Conservation (phyloP, 495 filamentous ascomycete genomes). For the Neurospora sp. region DNA sequence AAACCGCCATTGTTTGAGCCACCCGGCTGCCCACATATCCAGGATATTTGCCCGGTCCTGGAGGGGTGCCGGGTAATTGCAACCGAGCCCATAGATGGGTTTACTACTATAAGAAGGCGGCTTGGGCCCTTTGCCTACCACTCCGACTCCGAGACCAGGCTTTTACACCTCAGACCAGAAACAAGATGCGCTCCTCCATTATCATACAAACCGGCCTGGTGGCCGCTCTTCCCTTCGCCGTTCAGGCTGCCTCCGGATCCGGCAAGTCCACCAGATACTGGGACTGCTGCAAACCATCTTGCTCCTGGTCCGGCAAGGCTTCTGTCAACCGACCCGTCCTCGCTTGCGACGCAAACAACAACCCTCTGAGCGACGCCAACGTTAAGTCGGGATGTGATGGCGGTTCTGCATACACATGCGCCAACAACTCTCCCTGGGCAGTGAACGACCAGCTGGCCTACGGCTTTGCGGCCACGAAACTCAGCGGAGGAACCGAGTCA, state of each 20-base stretch:
- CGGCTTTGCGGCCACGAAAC: constrained; percentile 44
- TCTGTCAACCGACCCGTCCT: constrained; percentile 36
- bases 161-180: not conserved
- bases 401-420: constrained; percentile 43
- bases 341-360: constrained; percentile 42
- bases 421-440: constrained; percentile 44
- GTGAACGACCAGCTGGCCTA: constrained; percentile 41
- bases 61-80: not conserved
- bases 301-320: constrained; percentile 46
- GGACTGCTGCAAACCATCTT: constrained; percentile 55
- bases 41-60: not conserved
- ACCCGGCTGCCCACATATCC: not conserved
- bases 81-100: not conserved
- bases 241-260: constrained; percentile 12
- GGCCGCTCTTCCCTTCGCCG: constrained; percentile 14
- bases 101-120: not conserved
- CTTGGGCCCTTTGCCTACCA: not conserved
- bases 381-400: constrained; percentile 28
- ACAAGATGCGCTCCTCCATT: constrained; percentile 15
- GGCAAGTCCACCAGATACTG: constrained; percentile 35
- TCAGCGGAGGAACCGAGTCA: constrained; percentile 32
- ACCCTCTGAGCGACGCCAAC: constrained; percentile 21
- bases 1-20: not conserved
- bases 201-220: constrained; percentile 12
- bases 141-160: not conserved